Percentiles rank a stretch among this genome's conserved stretches.
Conservation (phyloP, 176 grass and related monocot species). For the Aegilops speltoides region DNA sequence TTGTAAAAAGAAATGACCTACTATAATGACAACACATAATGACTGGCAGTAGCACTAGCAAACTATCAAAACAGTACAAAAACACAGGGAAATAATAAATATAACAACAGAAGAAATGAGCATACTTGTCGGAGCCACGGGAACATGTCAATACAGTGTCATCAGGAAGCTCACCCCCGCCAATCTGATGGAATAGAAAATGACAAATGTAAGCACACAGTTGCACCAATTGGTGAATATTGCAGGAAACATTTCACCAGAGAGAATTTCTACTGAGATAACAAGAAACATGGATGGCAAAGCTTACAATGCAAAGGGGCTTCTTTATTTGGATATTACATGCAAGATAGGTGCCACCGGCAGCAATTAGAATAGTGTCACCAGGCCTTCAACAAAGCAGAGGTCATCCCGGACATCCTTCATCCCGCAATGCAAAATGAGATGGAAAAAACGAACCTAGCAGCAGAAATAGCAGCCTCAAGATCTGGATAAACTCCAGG, state of each 20-base stretch:
- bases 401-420: constrained; percentile 14
- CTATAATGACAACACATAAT: constrained; percentile 1
- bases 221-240: neutral
- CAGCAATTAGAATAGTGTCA: constrained; percentile 89
- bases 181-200: constrained; percentile 64
- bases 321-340: constrained; percentile 96
- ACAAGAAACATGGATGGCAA: constrained; percentile 23
- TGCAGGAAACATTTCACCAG: constrained; percentile 27
- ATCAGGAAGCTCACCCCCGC: constrained; percentile 78
- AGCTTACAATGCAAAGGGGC: constrained; percentile 94
- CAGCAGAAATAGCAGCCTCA: constrained; percentile 81
- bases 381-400: constrained; percentile 76
- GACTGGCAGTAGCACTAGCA: neutral
- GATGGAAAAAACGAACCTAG: constrained; percentile 53
- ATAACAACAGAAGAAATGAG: constrained; percentile 13
- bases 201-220: constrained; percentile 14
- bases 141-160: constrained; percentile 94
- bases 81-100: neutral
- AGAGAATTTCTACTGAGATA: constrained; percentile 10
- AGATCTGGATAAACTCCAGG: constrained; percentile 82
- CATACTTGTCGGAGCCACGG: constrained; percentile 88
- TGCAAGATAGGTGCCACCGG: constrained; percentile 67
- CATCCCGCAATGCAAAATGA: neutral
- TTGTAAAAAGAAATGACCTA: neutral
- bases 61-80: neutral